These are phyloP conservation scores for Acanthamoeba sp. DNA, from an alignment of 208 protist species.

Conservation along the genomic window DNA sequence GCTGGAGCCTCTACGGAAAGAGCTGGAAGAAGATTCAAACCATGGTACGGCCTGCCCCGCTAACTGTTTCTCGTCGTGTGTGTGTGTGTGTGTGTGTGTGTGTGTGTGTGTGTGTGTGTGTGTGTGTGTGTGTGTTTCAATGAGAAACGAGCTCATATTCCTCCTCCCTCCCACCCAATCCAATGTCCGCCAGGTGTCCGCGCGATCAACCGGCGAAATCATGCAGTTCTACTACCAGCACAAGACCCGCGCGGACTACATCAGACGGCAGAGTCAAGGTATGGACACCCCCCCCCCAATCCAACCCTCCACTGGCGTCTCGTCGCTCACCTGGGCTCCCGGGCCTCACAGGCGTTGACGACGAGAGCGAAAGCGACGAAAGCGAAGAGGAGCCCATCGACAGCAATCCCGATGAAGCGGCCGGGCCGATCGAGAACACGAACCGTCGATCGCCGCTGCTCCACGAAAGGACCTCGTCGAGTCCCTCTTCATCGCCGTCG, in stretches of 20 bases:
- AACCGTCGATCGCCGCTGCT: neutral
- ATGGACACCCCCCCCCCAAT: neutral
- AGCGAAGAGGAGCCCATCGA: neutral
- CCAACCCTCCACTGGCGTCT: neutral
- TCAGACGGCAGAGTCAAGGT: neutral
- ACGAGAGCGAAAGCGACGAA: slow-evolving; percentile 11
- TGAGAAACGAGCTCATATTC: too few species aligned
- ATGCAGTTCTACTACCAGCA: slow-evolving; percentile 64
- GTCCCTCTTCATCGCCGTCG: neutral
- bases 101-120: too few species aligned
- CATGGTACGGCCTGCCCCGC: neutral
- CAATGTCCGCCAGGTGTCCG: too few species aligned
- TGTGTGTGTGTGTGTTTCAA: too few species aligned
- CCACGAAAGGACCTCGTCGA: neutral
- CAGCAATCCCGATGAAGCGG: neutral
- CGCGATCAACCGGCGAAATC: slow-evolving; percentile 27
- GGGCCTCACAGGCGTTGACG: neutral
- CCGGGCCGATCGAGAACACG: neutral
- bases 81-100: too few species aligned
- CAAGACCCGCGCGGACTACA: neutral
- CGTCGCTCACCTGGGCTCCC: neutral
- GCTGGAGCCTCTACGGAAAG: slow-evolving; percentile 39
- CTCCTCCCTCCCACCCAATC: too few species aligned
- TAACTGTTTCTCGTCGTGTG: neutral
- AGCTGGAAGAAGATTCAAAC: slow-evolving; percentile 29